Base-by-base conservation (phyloP, 768 basidiomycete species). In the Naganishia antarctica region DNA sequence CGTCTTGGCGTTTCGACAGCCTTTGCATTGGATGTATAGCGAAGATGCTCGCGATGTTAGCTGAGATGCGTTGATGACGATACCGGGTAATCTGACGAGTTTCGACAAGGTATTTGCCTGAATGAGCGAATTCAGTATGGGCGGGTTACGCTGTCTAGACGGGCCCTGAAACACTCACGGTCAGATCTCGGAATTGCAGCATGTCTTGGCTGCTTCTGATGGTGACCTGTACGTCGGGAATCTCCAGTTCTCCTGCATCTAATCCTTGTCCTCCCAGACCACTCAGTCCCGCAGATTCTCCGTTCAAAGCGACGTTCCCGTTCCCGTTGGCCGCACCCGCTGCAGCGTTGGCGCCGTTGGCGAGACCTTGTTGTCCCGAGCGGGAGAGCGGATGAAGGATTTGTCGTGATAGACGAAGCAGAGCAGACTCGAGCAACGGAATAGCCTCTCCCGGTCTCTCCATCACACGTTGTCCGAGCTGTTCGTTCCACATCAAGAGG, bases 21-120 rank as follows among this genome's bases (percentile, higher is more conserved):
- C 85, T 64, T 91, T 90, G 77, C 96, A 99, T 77, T 92, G 91
- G 18, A 99, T 82, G 70, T 90, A 87, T 4, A 99, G 83, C 68
- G 88, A 90, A 23, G 91, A 92, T 11, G 96, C 91, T 46, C 94
- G 86, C 1, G 94, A 90, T 0, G 91, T 90, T 23, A 98, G 83
- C 18, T 91, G 87, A 11, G 92, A 94, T 0, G 96, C 90, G 32
- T 93, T 93, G 74, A 98, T 97, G 75, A 98, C 92, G 71, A 99
- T 99, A 32, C 96, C 96, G 1, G 96, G 96, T 45, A 97, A 84
- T 65, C 96, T 89, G 40, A 99, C 93, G 45, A 99, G 86, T 74
- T 90, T 92, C 73, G 91, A 93, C 83, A 98, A 89, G 23, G 88
- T 91, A 70, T 92, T 84, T 11, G 96, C 81, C 81, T 82, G 67